Percentiles rank a stretch among this genome's conserved stretches.
phyloP scores from a whole-genome alignment of 345 rosid species.

The Lepidium didymum region DNA sequence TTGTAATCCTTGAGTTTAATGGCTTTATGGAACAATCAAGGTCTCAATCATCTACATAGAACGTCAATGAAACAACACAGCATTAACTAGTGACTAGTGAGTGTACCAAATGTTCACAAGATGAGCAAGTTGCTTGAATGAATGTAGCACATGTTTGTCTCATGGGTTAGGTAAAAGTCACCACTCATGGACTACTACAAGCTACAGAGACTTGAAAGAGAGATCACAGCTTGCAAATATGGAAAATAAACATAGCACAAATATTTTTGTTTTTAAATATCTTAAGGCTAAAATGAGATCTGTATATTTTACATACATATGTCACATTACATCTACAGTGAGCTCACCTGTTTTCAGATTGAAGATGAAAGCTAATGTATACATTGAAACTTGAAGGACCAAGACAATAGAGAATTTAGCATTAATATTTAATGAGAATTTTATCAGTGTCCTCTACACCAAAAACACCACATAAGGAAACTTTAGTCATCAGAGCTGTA shows the following conservation, averaged over 20 bases:
- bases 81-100: background rate
- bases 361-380: slow-evolving; percentile 10
- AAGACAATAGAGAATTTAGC: no score
- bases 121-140: slow-evolving; percentile 20
- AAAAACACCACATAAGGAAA: background rate
- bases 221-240: slow-evolving; percentile 21
- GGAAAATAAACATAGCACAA: slow-evolving; percentile 2
- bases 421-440: no score
- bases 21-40: background rate
- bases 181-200: slow-evolving; percentile 20
- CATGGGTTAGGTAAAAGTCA: slow-evolving; percentile 14
- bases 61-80: background rate
- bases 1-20: background rate
- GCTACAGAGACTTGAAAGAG: slow-evolving; percentile 10
- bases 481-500: slow-evolving; percentile 82
- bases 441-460: background rate
- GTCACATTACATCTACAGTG: background rate
- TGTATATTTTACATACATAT: background rate
- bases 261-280: slow-evolving; percentile 9
- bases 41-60: background rate
- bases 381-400: background rate
- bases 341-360: slow-evolving; percentile 11
- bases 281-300: background rate
- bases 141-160: slow-evolving; percentile 14
- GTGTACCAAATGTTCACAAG: slow-evolving; percentile 5